These are phyloP conservation scores for Zygotorulaspora mrakii DNA, from an alignment of 1,139 yeast species.

Conservation along the genomic window DNA sequence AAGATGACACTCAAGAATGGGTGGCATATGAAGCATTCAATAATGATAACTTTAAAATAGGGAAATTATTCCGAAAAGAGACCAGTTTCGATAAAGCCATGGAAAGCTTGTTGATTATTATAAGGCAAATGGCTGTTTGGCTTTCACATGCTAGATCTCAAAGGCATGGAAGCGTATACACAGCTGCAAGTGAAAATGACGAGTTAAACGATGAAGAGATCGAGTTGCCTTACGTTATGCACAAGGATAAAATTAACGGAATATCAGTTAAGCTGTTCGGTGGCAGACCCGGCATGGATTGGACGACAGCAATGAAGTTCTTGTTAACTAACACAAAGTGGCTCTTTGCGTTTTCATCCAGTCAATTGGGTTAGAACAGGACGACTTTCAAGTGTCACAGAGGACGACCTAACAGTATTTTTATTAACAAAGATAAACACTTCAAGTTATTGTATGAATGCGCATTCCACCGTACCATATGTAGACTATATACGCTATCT, in stretches of 20 bases:
- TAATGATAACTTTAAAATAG: slow-evolving; percentile 37
- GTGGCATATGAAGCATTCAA: slow-evolving; percentile 36
- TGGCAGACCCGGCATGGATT: slow-evolving; percentile 60
- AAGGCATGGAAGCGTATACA: slow-evolving; percentile 12
- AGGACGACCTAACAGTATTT: too few species aligned
- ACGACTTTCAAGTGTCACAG: not conserved
- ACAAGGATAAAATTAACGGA: slow-evolving; percentile 71
- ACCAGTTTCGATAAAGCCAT: slow-evolving; percentile 35
- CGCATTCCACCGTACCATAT: too few species aligned
- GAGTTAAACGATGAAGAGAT: slow-evolving; percentile 33
- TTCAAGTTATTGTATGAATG: too few species aligned
- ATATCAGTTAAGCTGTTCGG: slow-evolving; percentile 68
- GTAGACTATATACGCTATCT: not conserved
- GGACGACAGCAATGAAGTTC: slow-evolving; percentile 89
- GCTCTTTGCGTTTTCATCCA: slow-evolving; percentile 40
- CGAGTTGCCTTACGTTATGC: slow-evolving; percentile 67
- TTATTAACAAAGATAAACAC: too few species aligned
- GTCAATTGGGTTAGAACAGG: slow-evolving; percentile 10
- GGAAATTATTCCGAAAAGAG: slow-evolving; percentile 35
- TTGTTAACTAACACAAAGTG: slow-evolving; percentile 58
- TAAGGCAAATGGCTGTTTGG: slow-evolving; percentile 23
- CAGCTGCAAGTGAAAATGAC: slow-evolving; percentile 45
- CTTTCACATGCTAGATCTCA: slow-evolving; percentile 15
- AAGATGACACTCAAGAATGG: slow-evolving; percentile 36
- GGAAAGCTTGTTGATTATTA: slow-evolving; percentile 27